Conservation (phyloP, 768 basidiomycete species). For the Suillus lakei region DNA sequence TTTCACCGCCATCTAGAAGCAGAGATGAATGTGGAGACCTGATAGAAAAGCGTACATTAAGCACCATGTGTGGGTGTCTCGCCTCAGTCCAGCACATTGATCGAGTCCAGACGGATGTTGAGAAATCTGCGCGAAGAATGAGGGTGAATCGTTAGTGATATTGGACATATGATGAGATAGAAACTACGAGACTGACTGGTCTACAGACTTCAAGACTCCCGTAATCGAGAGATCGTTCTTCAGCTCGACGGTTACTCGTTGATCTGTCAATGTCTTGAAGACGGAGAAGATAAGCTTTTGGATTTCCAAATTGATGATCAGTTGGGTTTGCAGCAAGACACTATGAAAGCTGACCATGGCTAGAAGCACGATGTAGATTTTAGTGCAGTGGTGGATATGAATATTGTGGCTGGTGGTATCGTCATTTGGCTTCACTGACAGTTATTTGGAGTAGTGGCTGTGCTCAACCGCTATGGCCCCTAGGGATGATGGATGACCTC, state of each 20-base stretch:
- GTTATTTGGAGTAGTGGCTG: constrained; percentile 4
- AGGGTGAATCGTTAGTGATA: constrained; percentile 4
- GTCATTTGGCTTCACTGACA: not conserved
- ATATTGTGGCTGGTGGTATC: not conserved
- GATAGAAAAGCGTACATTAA: not conserved
- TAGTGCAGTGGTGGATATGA: not conserved
- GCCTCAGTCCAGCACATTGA: constrained; percentile 91
- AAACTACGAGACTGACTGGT: constrained; percentile 70
- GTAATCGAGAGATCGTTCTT: constrained; percentile 99
- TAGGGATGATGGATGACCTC: not conserved
- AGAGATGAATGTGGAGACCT: not conserved
- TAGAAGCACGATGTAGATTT: not conserved
- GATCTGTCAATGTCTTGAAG: constrained; percentile 98
- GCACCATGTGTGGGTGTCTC: constrained; percentile 96
- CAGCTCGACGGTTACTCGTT: constrained; percentile 94
- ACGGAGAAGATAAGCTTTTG: constrained; percentile 92
- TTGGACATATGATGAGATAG: not conserved
- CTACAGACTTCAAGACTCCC: constrained; percentile 94
- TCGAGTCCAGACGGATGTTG: constrained; percentile 95
- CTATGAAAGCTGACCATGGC: constrained; percentile 29
- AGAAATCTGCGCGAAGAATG: constrained; percentile 63
- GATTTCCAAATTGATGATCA: not conserved
- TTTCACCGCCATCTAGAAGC: constrained; percentile 90
- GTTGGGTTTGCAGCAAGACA: constrained; percentile 14
- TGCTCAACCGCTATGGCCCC: not conserved